Base-by-base conservation (phyloP, 73 alveolate genomes). In the Blepharisma stoltei region DNA sequence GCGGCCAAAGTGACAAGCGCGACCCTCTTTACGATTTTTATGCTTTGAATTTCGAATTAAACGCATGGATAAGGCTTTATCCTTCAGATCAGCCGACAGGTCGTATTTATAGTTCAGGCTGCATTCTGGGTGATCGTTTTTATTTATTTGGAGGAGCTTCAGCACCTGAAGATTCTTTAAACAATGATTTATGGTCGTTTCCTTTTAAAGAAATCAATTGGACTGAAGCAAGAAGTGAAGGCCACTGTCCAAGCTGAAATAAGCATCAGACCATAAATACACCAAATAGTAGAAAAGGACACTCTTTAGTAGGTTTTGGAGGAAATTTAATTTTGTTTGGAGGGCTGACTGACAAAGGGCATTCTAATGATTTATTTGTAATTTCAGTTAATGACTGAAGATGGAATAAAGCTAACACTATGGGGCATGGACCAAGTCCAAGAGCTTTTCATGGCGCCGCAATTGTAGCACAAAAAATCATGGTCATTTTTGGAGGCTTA, bases 41-140 rank as follows among this genome's bases (percentile, higher is more conserved):
- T 38, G 45, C 48, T 60, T 60, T 60, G 46, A 14, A 38, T 38
- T 18, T 60, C 3, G 11, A 14, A 18, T 20, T 38, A 8, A 38
- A 38, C 2, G 23, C 14, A 60, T 60, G 73, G 73, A 25, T 60
- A 9, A 60, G 23, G 73, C 73, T 60, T 60, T n/a, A 38, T 9
- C 73, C 73, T 60, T 25, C 45, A 60, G 73, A 60, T 8, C 14
- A 25, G 73, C 73, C 73, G 5, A 14, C 73, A 20, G 73, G 73
- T 4, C 38, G 73, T 14, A 60, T 60, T 18, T 18, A 60, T 25
- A 60, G 73, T 47, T n/a, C 73, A 60, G 73, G 73, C 14, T 60
- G 73, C 73, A 60, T 60, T 9, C 49, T 60, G 73, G 18, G 46
- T 3, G 45, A 60, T 25, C 45, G 11, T 25, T 60, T 60, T n/a